Evolutionary conservation across 306 rosid genomes (phyloP).

Genomic region (Lathyrus oleraceus): DNA sequence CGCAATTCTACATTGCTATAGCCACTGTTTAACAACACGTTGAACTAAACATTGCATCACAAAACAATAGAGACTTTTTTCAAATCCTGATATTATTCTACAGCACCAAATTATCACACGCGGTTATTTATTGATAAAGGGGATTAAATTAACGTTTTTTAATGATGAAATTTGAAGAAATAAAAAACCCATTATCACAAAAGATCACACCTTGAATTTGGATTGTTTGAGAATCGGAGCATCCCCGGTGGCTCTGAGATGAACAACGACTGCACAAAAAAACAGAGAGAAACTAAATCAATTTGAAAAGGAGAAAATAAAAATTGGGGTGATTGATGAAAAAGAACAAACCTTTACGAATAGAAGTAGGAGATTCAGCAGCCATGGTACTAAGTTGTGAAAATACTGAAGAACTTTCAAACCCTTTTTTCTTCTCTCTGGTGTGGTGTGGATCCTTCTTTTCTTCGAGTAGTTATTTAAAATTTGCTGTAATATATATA

Average conservation of each 20-base stretch:
- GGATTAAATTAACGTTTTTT: slow-evolving; percentile 10
- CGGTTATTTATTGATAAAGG: background rate
- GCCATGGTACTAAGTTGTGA: slow-evolving; percentile 46
- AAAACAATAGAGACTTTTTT: background rate
- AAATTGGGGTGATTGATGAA: slow-evolving; percentile 2
- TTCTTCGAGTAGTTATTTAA: too few species aligned
- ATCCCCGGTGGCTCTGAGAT: slow-evolving; percentile 95
- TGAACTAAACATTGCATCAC: background rate
- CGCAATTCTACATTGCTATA: too few species aligned
- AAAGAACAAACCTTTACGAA: slow-evolving; percentile 59
- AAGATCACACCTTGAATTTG: slow-evolving; percentile 75
- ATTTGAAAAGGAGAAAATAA: background rate
- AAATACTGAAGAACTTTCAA: slow-evolving; percentile 4
- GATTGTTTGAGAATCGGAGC: slow-evolving; percentile 95
- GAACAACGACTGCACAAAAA: slow-evolving; percentile 83
- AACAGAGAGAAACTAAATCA: slow-evolving; percentile 21
- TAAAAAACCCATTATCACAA: background rate
- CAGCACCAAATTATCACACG: too few species aligned
- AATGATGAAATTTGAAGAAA: slow-evolving; percentile 1
- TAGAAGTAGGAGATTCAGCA: slow-evolving; percentile 61
- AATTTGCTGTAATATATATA: too few species aligned
- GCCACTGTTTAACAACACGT: background rate
- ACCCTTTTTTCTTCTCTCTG: background rate
- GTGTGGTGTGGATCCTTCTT: background rate
- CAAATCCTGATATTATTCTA: background rate